These are phyloP conservation scores for Ophiosphaerella korrae DNA, from an alignment of 2,329 filamentous ascomycete species.

Conservation along the genomic window DNA sequence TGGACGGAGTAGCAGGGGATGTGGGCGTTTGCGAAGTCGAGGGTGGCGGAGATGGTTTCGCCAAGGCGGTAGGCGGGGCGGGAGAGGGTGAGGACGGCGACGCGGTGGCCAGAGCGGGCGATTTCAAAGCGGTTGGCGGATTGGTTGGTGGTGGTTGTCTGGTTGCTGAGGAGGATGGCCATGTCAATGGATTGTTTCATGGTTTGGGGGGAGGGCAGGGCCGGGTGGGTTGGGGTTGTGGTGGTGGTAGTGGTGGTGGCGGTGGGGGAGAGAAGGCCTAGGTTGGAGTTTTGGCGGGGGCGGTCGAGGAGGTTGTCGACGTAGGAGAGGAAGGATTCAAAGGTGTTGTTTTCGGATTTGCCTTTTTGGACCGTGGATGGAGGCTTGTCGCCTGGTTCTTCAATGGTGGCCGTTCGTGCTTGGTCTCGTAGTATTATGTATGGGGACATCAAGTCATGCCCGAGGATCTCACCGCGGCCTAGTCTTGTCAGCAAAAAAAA, in stretches of 20 bases:
- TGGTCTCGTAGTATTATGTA: conserved; percentile 88
- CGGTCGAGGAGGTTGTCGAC: conserved; percentile 55
- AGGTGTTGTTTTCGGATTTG: conserved; percentile 51
- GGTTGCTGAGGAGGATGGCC: conserved; percentile 73
- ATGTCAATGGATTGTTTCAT: conserved; percentile 89
- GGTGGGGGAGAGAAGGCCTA: conserved; percentile 74
- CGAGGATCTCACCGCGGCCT: conserved; percentile 81
- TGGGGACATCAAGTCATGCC: conserved; percentile 92
- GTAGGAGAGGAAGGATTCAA: conserved; percentile 45
- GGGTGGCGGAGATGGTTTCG: conserved; percentile 79
- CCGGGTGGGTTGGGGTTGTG: conserved; percentile 50
- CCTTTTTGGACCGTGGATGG: conserved; percentile 25
- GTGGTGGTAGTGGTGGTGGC: too few relatives aligned
- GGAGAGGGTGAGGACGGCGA: conserved; percentile 87
- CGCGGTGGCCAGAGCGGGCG: conserved; percentile 85
- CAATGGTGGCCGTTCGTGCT: conserved; percentile 62
- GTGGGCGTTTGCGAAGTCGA: conserved; percentile 80
- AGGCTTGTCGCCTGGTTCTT: conserved; percentile 17
- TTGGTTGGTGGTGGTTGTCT: conserved; percentile 69
- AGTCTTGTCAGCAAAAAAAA: background rate
- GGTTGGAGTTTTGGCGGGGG: conserved; percentile 39
- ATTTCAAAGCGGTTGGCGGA: conserved; percentile 96
- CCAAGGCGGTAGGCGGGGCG: conserved; percentile 88
- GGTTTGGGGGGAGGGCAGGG: conserved; percentile 66
- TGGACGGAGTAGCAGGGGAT: conserved; percentile 87